Evolutionary conservation across 805 yeast species (phyloP).

Genomic region (Starmerella khaoyaiensis): DNA sequence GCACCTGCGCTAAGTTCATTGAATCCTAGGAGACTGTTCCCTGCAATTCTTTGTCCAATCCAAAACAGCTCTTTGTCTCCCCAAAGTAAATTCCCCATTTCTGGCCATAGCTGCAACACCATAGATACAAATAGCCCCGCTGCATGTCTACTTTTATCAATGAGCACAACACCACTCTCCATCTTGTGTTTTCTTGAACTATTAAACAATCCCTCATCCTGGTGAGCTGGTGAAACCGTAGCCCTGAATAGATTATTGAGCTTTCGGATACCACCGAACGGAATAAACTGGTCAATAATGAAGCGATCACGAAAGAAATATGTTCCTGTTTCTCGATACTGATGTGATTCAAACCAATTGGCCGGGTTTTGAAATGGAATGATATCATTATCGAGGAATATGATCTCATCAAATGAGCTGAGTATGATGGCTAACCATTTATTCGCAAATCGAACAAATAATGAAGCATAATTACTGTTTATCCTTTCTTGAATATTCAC

Average conservation of each 20-base stretch:
- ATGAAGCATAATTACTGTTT: not conserved
- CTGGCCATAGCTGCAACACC: conserved; percentile 1
- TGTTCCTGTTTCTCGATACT: conserved; percentile 1
- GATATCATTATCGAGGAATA: conserved; percentile 5
- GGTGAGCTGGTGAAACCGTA: too few relatives aligned
- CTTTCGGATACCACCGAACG: too few relatives aligned
- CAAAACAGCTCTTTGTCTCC: conserved; percentile 13
- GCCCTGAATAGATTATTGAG: too few relatives aligned
- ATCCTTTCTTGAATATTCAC: not conserved
- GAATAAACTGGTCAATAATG: too few relatives aligned
- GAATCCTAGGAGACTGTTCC: conserved; percentile 1
- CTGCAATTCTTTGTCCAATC: conserved; percentile 9
- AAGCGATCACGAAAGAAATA: conserved; percentile 7
- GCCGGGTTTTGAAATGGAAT: conserved; percentile 3
- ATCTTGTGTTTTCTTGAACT: conserved; percentile 2
- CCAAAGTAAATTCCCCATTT: conserved; percentile 1
- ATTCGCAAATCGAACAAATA: not conserved
- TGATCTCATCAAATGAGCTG: conserved; percentile 4
- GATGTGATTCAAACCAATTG: not conserved
- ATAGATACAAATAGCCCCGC: conserved; percentile 4
- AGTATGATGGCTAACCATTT: conserved; percentile 6
- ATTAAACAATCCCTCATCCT: too few relatives aligned
- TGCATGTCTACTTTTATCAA: conserved; percentile 1
- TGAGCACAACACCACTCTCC: conserved; percentile 5
- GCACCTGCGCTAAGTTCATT: conserved; percentile 1